phyloP scores from a whole-genome alignment of 768 basidiomycete genomes.

The Lactifluus pinguis region DNA sequence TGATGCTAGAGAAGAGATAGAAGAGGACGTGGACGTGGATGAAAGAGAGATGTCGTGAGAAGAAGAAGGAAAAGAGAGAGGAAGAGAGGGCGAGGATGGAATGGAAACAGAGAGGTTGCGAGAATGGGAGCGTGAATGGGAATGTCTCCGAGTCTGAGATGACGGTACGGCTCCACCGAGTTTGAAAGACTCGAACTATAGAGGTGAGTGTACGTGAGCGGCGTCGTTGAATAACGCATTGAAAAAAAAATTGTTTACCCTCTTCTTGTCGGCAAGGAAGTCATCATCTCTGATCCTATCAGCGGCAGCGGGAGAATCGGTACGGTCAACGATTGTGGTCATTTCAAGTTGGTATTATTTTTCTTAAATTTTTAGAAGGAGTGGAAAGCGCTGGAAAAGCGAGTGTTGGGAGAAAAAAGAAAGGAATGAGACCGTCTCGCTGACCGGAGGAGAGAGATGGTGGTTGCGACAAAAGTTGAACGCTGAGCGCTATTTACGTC shows the following conservation, averaged over 20 bases:
- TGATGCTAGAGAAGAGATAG: conserved; percentile 31
- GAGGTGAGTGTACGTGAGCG: not conserved
- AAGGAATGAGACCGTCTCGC: conserved; percentile 29
- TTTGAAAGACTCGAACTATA: conserved; percentile 65
- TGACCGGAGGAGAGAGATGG: conserved; percentile 17
- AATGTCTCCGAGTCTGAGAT: conserved; percentile 34
- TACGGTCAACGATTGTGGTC: conserved; percentile 33
- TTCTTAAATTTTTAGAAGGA: conserved; percentile 27
- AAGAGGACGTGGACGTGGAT: conserved; percentile 14
- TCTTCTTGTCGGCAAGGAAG: conserved; percentile 33
- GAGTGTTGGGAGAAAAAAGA: conserved; percentile 27
- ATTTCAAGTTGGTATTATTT: conserved; percentile 6
- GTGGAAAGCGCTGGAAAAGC: conserved; percentile 29
- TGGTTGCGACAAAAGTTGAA: conserved; percentile 24
- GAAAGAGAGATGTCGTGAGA: conserved; percentile 26
- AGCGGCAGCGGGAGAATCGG: conserved; percentile 24
- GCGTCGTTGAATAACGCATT: not conserved
- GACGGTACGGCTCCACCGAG: conserved; percentile 40
- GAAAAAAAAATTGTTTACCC: conserved; percentile 27
- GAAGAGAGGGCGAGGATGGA: conserved; percentile 28
- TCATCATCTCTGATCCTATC: conserved; percentile 26
- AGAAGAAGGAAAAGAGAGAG: conserved; percentile 26
- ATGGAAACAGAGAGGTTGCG: conserved; percentile 49
- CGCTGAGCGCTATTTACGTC: not conserved
- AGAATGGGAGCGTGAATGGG: conserved; percentile 63